Percentiles rank a stretch among this genome's conserved stretches.
phyloP scores from a whole-genome alignment of 495 filamentous ascomycete species.

The Aspergillus diversus region DNA sequence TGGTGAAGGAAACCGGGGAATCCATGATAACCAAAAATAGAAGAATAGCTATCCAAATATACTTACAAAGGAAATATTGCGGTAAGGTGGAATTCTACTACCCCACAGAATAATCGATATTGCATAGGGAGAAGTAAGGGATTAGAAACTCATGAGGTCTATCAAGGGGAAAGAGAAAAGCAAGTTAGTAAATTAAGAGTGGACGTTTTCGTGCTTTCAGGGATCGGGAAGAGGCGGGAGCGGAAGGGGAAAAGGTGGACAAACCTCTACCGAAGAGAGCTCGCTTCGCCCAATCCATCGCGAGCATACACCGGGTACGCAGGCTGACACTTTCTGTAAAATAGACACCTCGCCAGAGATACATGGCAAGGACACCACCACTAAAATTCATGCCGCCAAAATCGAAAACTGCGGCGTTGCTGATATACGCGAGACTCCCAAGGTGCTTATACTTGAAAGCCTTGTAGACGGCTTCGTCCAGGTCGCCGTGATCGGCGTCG shows the following conservation, averaged over 20 bases:
- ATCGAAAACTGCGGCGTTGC: constrained; percentile 95
- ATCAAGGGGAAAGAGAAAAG: neutral
- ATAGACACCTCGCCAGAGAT: constrained; percentile 95
- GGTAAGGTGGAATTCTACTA: too few species aligned
- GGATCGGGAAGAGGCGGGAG: constrained; percentile 1
- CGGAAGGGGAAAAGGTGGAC: constrained; percentile 30
- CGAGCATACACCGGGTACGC: constrained; percentile 83
- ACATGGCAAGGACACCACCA: constrained; percentile 91
- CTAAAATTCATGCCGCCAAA: constrained; percentile 74
- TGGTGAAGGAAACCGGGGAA: neutral
- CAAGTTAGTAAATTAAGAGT: constrained; percentile 22
- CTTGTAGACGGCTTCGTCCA: constrained; percentile 92
- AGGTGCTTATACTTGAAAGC: constrained; percentile 95
- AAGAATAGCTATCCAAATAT: neutral
- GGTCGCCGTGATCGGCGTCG: constrained; percentile 81
- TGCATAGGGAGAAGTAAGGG: neutral
- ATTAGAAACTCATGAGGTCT: constrained; percentile 72
- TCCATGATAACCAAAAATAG: neutral
- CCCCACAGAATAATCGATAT: neutral
- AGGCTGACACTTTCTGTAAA: constrained; percentile 98
- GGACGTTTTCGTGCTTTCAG: neutral
- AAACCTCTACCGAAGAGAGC: constrained; percentile 94
- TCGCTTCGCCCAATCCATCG: constrained; percentile 98
- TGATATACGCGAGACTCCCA: constrained; percentile 92
- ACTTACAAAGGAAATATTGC: too few species aligned